Conservation (phyloP, 2,329 filamentous ascomycete species). For the Oidium heveae region DNA sequence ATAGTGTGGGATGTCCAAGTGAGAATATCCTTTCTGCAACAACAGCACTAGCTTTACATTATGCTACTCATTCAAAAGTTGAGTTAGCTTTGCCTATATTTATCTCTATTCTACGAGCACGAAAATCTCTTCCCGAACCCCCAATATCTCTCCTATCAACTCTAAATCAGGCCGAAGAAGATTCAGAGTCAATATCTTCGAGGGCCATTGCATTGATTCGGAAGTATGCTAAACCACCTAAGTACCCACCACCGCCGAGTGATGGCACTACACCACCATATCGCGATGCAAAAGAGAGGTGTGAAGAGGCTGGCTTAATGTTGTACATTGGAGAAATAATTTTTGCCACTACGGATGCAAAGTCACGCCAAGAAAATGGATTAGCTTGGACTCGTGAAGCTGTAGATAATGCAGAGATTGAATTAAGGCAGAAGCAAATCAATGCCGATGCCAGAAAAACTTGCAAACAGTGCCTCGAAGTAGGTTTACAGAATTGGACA, state of each 20-base stretch:
- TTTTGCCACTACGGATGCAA: constrained; percentile 31
- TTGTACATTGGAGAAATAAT: constrained; percentile 87
- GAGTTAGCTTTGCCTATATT: constrained; percentile 56
- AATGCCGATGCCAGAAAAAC: constrained; percentile 23
- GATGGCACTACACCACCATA: constrained; percentile 43
- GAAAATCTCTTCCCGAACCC: constrained; percentile 29
- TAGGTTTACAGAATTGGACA: constrained; percentile 60
- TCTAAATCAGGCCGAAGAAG: constrained; percentile 5
- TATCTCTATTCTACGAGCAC: constrained; percentile 58
- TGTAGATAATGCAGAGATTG: constrained; percentile 54
- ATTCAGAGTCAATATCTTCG: constrained; percentile 9
- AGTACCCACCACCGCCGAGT: constrained; percentile 44
- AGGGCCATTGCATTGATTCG: constrained; percentile 12
- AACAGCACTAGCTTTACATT: constrained; percentile 56
- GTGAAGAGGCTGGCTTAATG: constrained; percentile 67
- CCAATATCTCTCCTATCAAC: constrained; percentile 8
- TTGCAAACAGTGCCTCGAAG: constrained; percentile 53
- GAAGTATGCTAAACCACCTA: constrained; percentile 18
- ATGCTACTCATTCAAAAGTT: constrained; percentile 43
- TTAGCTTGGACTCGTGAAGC: constrained; percentile 77
- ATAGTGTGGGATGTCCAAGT: constrained; percentile 31
- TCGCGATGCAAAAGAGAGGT: constrained; percentile 39
- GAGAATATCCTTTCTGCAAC: constrained; percentile 51
- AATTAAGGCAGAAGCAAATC: constrained; percentile 20
- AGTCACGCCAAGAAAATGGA: constrained; percentile 33